Evolutionary conservation across 2,329 filamentous ascomycete species (phyloP).

Genomic region (Grosmannia penicillata): DNA sequence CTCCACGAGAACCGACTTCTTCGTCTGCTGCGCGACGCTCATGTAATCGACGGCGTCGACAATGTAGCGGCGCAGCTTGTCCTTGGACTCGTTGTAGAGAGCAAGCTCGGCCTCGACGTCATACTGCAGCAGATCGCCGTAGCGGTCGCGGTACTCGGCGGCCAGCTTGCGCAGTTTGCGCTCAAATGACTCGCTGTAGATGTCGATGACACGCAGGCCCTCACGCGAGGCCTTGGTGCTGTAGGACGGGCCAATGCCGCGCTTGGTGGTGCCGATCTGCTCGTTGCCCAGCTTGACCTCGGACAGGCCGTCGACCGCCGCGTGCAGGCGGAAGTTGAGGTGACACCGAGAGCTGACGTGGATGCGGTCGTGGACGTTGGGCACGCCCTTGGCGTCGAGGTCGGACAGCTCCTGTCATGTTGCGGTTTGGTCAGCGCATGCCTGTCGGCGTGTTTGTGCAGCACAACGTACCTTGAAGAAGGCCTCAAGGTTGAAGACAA

Average conservation of each 20-base stretch:
- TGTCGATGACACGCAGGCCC: constrained; percentile 50
- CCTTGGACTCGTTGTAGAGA: constrained; percentile 43
- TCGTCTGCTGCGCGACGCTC: constrained; percentile 32
- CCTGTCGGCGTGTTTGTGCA: too few relatives aligned
- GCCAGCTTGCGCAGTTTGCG: constrained; percentile 47
- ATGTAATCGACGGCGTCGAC: constrained; percentile 47
- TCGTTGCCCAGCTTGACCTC: constrained; percentile 24
- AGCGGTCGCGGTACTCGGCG: constrained; percentile 50
- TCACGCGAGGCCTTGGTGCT: constrained; percentile 47
- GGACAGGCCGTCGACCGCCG: constrained; percentile 43
- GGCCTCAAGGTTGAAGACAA: constrained; percentile 45
- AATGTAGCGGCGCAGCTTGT: constrained; percentile 42
- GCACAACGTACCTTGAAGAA: constrained; percentile 19
- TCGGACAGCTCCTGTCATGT: constrained; percentile 21
- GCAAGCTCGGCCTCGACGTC: constrained; percentile 56
- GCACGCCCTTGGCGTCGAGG: constrained; percentile 24
- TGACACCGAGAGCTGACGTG: constrained; percentile 50
- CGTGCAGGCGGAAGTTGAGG: constrained; percentile 50
- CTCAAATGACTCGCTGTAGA: constrained; percentile 58
- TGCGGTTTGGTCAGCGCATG: too few relatives aligned
- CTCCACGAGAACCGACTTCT: constrained; percentile 44
- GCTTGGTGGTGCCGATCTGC: constrained; percentile 13
- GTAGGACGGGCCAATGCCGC: constrained; percentile 13
- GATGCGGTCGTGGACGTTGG: constrained; percentile 30
- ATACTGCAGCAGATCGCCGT: constrained; percentile 41